A percentile compares a stretch with the other conserved stretches of the same genome.
Conservation (phyloP, 1,284 basidiomycete species). For the Leccinum brunneo-olivaceum region DNA sequence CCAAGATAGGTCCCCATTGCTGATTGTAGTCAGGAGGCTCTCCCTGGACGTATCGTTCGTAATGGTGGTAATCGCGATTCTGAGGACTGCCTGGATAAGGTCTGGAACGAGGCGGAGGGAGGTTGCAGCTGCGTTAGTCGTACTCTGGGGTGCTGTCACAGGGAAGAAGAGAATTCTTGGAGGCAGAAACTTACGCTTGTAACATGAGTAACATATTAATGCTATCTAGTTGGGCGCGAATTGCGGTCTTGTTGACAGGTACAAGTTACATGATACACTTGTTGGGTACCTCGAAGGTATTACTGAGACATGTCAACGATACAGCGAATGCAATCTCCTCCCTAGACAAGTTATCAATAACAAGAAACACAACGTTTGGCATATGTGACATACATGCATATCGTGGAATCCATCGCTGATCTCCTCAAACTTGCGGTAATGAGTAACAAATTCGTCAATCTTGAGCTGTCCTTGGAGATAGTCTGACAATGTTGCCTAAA, state of each 20-base stretch:
- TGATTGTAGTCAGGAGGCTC: conserved; percentile 61
- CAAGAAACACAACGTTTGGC: neutral
- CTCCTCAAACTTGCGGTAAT: conserved; percentile 66
- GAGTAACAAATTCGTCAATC: conserved; percentile 89
- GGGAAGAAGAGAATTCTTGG: conserved; percentile 52
- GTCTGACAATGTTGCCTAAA: conserved; percentile 36
- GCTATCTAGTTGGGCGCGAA: neutral
- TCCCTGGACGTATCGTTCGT: conserved; percentile 72
- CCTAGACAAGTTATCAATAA: conserved; percentile 35
- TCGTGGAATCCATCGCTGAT: conserved; percentile 90
- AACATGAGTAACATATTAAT: conserved; percentile 7
- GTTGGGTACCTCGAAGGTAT: neutral
- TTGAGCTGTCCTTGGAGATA: conserved; percentile 70
- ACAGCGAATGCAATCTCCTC: conserved; percentile 88
- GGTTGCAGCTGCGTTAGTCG: conserved; percentile 52
- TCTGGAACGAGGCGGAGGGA: conserved; percentile 64
- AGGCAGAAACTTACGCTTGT: conserved; percentile 30
- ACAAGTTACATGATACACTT: conserved; percentile 3
- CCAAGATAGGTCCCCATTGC: conserved; percentile 50
- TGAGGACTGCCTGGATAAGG: conserved; percentile 57
- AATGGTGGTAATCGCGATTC: conserved; percentile 46
- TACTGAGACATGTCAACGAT: conserved; percentile 67
- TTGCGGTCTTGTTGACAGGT: neutral
- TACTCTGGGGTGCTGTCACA: conserved; percentile 66
- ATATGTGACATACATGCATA: conserved; percentile 77